These are phyloP conservation scores for Hypoxylon sp. DNA, from an alignment of 2,329 filamentous ascomycete genomes.

Conservation along the genomic window DNA sequence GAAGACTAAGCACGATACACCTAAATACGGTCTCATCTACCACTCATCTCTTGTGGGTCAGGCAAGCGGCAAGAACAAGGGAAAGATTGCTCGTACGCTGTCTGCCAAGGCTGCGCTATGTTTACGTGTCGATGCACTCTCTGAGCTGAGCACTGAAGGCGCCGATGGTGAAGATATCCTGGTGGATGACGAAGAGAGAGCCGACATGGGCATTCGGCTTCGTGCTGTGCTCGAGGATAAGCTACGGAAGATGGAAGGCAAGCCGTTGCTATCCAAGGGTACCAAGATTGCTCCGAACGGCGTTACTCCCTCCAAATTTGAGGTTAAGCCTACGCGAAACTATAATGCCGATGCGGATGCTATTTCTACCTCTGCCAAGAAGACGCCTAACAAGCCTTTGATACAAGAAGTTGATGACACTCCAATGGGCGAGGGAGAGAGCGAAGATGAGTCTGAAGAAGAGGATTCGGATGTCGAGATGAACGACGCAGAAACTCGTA, in stretches of 20 bases:
- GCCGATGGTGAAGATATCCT: conserved; percentile 67
- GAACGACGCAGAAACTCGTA: conserved; percentile 55
- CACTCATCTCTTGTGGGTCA: conserved; percentile 95
- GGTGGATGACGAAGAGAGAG: conserved; percentile 89
- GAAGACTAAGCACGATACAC: conserved; percentile 99
- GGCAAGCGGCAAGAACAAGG: conserved; percentile 98
- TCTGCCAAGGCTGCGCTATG: conserved; percentile 94
- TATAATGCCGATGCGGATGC: conserved; percentile 97
- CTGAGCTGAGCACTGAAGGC: conserved; percentile 79
- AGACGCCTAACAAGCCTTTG: conserved; percentile 58
- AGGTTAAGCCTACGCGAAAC: conserved; percentile 91
- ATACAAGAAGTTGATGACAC: conserved; percentile 60
- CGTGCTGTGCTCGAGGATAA: conserved; percentile 82
- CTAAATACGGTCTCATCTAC: conserved; percentile 97
- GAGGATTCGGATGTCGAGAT: conserved; percentile 58
- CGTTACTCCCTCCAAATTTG: conserved; percentile 81
- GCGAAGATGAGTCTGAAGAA: conserved; percentile 62
- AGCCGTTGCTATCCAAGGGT: conserved; percentile 84
- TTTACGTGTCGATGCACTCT: conserved; percentile 91
- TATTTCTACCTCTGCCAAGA: conserved; percentile 65
- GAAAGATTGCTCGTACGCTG: conserved; percentile 97
- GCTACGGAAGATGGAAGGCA: conserved; percentile 87
- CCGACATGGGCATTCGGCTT: conserved; percentile 80
- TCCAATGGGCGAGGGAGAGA: conserved; percentile 60
- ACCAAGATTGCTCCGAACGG: conserved; percentile 82